These are phyloP conservation scores for Cylindrotheca fusiformis DNA, from an alignment of 108 stramenopile genomes.

Conservation along the genomic window DNA sequence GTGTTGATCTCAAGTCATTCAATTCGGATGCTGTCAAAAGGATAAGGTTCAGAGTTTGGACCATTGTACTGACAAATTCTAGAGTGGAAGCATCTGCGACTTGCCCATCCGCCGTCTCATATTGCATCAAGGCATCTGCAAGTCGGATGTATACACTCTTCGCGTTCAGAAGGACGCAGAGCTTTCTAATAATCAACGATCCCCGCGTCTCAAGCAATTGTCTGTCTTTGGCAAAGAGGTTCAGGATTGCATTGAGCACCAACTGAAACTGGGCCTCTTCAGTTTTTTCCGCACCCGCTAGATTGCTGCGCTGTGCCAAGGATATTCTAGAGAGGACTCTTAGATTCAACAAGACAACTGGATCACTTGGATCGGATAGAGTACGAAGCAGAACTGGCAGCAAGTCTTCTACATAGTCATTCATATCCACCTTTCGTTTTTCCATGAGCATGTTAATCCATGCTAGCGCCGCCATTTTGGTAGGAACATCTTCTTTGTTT, in stretches of 20 bases:
- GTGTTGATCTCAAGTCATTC: constrained; percentile 74
- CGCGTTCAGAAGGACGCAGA: constrained; percentile 93
- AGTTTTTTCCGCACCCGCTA: constrained; percentile 30
- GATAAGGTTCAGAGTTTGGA: constrained; percentile 96
- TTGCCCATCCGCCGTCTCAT: constrained; percentile 39
- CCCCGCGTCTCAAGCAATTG: constrained; percentile 93
- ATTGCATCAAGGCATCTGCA: constrained; percentile 75
- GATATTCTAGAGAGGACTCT: constrained; percentile 94
- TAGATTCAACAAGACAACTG: constrained; percentile 89
- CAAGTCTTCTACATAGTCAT: constrained; percentile 78
- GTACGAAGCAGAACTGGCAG: constrained; percentile 90
- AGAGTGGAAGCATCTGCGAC: constrained; percentile 51
- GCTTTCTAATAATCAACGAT: constrained; percentile 92
- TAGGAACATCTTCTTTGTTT: constrained; percentile 88
- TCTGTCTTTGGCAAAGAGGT: constrained; percentile 86
- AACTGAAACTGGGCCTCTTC: constrained; percentile 86
- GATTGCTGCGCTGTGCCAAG: constrained; percentile 45
- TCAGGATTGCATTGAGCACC: constrained; percentile 90
- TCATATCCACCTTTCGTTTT: constrained; percentile 91
- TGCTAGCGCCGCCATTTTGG: constrained; percentile 87
- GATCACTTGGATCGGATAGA: constrained; percentile 90
- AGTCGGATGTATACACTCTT: constrained; percentile 91
- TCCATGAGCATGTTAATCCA: constrained; percentile 99
- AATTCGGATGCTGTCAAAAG: constrained; percentile 95
- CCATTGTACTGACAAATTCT: constrained; percentile 94